Evolutionary conservation across 2,329 filamentous ascomycete genomes (phyloP), one percentile per base, ranked within the genome.

Genomic region (Dothistroma septosporum): DNA sequence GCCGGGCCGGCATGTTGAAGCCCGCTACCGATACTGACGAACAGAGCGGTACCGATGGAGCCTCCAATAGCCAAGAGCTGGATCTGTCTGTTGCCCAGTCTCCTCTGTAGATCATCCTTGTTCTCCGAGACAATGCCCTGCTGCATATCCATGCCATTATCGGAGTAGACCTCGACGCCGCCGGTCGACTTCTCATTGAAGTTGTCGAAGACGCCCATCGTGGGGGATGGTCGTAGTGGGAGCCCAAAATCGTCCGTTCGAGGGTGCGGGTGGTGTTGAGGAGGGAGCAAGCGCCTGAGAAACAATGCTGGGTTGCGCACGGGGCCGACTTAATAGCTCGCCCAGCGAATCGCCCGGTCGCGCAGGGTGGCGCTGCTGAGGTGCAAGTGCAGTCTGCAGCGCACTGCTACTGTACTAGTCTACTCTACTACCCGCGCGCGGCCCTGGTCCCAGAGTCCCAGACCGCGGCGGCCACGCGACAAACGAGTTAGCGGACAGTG

Each of bases 1-100:
- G 73, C 79, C 12, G 81, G 80, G 9, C 81, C 80, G 49, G 77
- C 80, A 41, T 74, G 74, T 60, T 75, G 74, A 32, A 83, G 74
- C 60, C 84, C 85, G 64, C 77, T 75, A 61, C 85, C 84, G 64
- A 88, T 87, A 67, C 79, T 62, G 4, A 73, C 70, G 64, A 73
- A 73, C 4, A 73, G 61, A 59, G 69, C 50, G 7, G 63, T 65
- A 48, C 63, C 63, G 24, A 65, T 65, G 22, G 63, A 61, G 53
- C 68, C 69, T 22, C 70, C 70, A 44, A 73, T 71, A 48, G 68
- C 69, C 24, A 72, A 66, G n/a, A 72, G 61, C 57, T 73, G 70
- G 24, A 73, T 71, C 50, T 71, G 68, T 56, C 82, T 77, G 69
- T 83, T 83, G 64, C 78, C 77, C 44, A 84, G 76, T 52, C 77